Base-by-base conservation (phyloP, 139 green algal species). In the Asterochloris erici region DNA sequence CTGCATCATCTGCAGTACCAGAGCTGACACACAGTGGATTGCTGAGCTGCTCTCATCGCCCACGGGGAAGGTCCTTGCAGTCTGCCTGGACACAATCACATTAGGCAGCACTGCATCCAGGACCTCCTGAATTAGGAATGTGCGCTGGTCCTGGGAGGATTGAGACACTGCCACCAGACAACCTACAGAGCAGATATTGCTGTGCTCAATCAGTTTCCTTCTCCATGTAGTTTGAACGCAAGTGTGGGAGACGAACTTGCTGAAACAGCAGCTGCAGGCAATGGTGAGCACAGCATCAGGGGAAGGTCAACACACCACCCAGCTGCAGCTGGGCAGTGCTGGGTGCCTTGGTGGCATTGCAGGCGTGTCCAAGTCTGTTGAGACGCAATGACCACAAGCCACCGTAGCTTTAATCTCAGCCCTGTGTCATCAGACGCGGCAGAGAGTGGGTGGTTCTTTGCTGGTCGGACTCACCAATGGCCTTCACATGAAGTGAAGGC, bases 1-100 rank as follows among this genome's bases (percentile, higher is more conserved):
- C 91, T 96, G 91, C 63, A 97, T 79, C 85, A 95, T 87, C 84
- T 94, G 90, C 82, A 96, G 73, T 71, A 97, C 54, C 17, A 94
- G 82, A 6, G 93, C 93, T 0, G 87, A 87, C 10, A 88, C 47
- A 69, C 92, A 83, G 80, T 93, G 88, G 23, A 96, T 91, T 76
- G 68, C 75, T 13, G 86, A 66, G 62, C 73, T 54, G 16, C 54
- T 68, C 14, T 85, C 66, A 76, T 79, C 68, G 0, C 77, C 74
- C 12, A 84, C 69, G 14, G 79, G 63, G 66, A 86, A 88, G 29
- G 77, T 80, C 17, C 85, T 69, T 14, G 63, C 75, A 28, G 54
- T 77, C 73, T 77, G 82, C 19, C 68, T 14, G 0, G 69, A 10
- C 68, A 38, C 47, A 10, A 73, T 26, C 17, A 89, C 77, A 66